Evolutionary conservation across 1,284 basidiomycete species (phyloP), one percentile per base, ranked within the genome.

Genomic region (Athelia psychrophila): DNA sequence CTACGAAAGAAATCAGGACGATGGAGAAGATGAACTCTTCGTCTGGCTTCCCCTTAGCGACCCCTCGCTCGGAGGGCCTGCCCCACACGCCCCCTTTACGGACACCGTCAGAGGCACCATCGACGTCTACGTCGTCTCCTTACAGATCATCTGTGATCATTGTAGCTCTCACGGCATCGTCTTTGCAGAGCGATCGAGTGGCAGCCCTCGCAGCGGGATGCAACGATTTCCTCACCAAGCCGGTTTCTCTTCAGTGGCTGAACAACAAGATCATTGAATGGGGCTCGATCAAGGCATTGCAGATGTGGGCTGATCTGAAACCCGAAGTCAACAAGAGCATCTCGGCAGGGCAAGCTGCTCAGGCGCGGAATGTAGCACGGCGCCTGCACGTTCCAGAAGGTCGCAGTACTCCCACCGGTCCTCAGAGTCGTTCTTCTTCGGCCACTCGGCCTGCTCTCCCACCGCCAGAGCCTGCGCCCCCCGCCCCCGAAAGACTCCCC

Each of bases 261-360:
- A 95, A 98, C 68, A 93, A 89, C 75, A 99, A 99, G 78, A 95
- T 99, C 61, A 91, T 97, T 56, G 97, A 99, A 69, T 99, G 97
- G 97, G 96, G 89, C 0, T 90, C 88, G 0, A 91, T 92, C 71
- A 92, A 92, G 65, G 90, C 89, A 5, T 63, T 92, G 52, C 89
- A 92, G 64, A 91, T 91, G 87, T 92, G 89, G 85, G 90, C 89
- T 13, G 89, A 91, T 61, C 72, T 85, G 53, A 74, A 84, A 46
- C 84, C 86, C 2, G 83, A 88, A 46, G 79, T 75, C 13, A 78
- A 79, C 42, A 79, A 73, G 58, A 78, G 71, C 27, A 71, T 70
- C 51, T 74, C 79, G n/a, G 73, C 65, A 8, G 85, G 78, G 40
- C 86, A 87, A 66, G 78, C 73, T 8, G 79, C 71, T 6, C 81